Percentiles rank a stretch among this genome's conserved stretches.
Conservation (phyloP, 176 grass and related monocot genomes). For the Leersia perrieri region DNA sequence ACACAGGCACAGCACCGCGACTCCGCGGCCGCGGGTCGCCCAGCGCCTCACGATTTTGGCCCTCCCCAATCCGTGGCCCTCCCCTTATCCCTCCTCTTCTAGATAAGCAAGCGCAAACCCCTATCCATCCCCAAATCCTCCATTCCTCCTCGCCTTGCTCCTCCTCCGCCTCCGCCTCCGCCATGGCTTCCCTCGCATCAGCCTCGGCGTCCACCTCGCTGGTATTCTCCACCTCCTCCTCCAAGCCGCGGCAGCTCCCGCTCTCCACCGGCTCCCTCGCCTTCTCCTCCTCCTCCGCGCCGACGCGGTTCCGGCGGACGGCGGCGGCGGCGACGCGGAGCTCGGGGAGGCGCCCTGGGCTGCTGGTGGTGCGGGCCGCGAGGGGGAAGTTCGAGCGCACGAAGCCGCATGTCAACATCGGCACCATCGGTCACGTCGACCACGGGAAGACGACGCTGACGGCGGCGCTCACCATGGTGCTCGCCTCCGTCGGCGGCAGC, state of each 20-base stretch:
- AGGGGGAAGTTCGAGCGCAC: conserved; percentile 91
- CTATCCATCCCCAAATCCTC: conserved; percentile 24
- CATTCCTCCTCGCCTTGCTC: not conserved
- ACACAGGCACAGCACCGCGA: not conserved
- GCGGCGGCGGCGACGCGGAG: not conserved
- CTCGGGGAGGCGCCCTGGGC: conserved; percentile 33
- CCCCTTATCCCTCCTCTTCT: conserved; percentile 55
- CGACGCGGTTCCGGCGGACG: conserved; percentile 29
- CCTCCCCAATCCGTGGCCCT: conserved; percentile 47
- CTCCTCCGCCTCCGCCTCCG: not conserved
- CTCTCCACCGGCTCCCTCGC: conserved; percentile 47
- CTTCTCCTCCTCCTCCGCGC: conserved; percentile 28
- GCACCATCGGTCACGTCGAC: conserved; percentile 99
- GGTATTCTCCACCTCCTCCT: conserved; percentile 34
- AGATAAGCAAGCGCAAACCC: conserved; percentile 48
- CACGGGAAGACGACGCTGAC: conserved; percentile 98
- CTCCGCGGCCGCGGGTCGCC: not conserved
- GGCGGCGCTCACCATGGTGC: conserved; percentile 96
- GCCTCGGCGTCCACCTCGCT: conserved; percentile 44
- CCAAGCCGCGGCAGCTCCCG: conserved; percentile 49
- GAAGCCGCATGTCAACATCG: conserved; percentile 97
- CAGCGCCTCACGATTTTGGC: conserved; percentile 40
- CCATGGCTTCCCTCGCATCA: not conserved
- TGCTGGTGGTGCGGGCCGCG: conserved; percentile 78
- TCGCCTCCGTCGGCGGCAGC: conserved; percentile 72